Evolutionary conservation across 108 stramenopile species (phyloP).

Genomic region (Nitzschia inconspicua): DNA sequence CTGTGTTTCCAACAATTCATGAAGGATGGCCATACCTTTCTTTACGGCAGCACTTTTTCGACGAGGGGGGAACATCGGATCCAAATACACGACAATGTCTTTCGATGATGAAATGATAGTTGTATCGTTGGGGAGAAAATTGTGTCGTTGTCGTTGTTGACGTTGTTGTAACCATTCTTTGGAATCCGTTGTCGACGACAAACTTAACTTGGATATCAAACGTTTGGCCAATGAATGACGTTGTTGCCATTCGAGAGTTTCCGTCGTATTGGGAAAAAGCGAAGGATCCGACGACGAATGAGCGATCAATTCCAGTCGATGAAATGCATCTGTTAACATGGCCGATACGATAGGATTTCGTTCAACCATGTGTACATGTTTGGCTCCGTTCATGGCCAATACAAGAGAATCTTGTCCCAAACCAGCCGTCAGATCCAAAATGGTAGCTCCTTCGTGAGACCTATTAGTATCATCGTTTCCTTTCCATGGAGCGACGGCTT

Average conservation of each 20-base stretch:
- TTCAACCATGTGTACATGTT: constrained; percentile 64
- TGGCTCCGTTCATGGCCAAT: constrained; percentile 42
- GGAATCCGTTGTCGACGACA: constrained; percentile 57
- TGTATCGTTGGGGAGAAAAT: background rate
- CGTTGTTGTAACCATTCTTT: constrained; percentile 21
- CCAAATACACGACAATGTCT: constrained; percentile 79
- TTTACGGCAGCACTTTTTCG: constrained; percentile 74
- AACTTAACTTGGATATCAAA: constrained; percentile 31
- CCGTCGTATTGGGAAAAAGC: background rate
- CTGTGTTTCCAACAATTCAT: constrained; percentile 61
- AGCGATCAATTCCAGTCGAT: constrained; percentile 37
- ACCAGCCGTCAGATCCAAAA: constrained; percentile 87
- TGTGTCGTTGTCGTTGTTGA: background rate
- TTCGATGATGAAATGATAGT: constrained; percentile 33
- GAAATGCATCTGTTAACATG: constrained; percentile 62
- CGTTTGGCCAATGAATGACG: constrained; percentile 12
- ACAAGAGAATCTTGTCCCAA: constrained; percentile 72
- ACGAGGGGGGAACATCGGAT: constrained; percentile 87
- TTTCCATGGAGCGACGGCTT: constrained; percentile 51
- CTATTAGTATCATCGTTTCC: constrained; percentile 1
- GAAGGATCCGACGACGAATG: background rate
- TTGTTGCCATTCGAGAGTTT: background rate
- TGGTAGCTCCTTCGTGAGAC: constrained; percentile 2
- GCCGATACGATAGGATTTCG: constrained; percentile 68
- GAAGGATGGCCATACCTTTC: constrained; percentile 81